phyloP scores from a whole-genome alignment of 2,329 filamentous ascomycete species.

The Pseudogymnoascus sp. region DNA sequence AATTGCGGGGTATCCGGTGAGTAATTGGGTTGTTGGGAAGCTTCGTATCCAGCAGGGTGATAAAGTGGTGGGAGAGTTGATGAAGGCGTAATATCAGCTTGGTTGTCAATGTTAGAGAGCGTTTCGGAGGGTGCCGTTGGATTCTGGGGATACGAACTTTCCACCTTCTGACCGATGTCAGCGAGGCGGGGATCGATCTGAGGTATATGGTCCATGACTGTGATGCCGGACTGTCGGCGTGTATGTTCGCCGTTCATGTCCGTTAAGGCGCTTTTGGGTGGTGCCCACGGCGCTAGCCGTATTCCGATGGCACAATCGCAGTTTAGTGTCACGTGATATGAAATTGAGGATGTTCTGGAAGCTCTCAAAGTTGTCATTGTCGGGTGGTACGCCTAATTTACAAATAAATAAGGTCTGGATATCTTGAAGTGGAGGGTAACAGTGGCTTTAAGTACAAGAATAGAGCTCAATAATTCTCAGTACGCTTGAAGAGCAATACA shows the following conservation, averaged over 20 bases:
- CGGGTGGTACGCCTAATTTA: background rate
- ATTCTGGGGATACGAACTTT: constrained; percentile 3
- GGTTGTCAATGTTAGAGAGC: background rate
- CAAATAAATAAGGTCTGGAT: background rate
- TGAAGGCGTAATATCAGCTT: constrained; percentile 2
- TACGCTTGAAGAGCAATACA: background rate
- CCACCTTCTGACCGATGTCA: constrained; percentile 7
- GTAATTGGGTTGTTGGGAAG: background rate
- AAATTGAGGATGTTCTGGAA: background rate
- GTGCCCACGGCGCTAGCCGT: background rate
- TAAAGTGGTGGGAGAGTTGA: constrained; percentile 3
- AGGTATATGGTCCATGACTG: constrained; percentile 4
- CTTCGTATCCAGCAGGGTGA: constrained; percentile 1
- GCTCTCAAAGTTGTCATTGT: background rate
- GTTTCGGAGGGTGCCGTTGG: background rate
- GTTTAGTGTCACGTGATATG: background rate
- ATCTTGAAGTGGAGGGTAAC: background rate
- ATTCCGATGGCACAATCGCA: background rate
- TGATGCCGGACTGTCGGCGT: constrained; percentile 8
- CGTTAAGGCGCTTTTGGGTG: constrained; percentile 4
- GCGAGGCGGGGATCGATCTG: constrained; percentile 8
- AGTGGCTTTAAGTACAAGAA: background rate
- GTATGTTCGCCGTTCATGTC: constrained; percentile 7
- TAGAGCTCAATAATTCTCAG: background rate
- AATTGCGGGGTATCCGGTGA: constrained; percentile 7